phyloP scores from a whole-genome alignment of 129 eudicot species.

The Glebionis coronaria region DNA sequence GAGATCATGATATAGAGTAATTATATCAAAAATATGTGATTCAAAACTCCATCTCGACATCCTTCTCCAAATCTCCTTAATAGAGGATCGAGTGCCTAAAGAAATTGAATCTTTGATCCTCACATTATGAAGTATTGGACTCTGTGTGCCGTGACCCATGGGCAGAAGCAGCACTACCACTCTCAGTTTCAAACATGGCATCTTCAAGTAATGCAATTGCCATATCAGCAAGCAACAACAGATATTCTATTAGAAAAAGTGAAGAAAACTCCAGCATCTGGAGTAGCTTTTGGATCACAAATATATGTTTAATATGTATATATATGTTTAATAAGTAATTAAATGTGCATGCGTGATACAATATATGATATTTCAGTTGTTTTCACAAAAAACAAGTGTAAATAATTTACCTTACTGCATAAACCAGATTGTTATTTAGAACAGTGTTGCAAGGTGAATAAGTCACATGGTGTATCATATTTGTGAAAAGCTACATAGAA shows the following conservation, averaged over 20 bases:
- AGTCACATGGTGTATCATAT: no score
- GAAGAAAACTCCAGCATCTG: conserved; percentile 66
- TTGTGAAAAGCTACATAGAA: no score
- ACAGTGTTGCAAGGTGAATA: no score
- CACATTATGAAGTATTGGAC: conserved; percentile 45
- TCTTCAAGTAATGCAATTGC: conserved; percentile 94
- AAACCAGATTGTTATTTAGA: no score
- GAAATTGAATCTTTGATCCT: conserved; percentile 72
- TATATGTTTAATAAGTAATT: no score
- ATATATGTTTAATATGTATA: no score
- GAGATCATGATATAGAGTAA: conserved; percentile 73
- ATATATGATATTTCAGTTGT: no score
- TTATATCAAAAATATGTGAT: conserved; percentile 85
- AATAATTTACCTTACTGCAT: no score
- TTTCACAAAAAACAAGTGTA: no score
- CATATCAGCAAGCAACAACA: conserved; percentile 94
- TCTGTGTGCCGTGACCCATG: conserved; percentile 46
- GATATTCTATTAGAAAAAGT: conserved; percentile 83
- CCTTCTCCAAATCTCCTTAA: conserved; percentile 77
- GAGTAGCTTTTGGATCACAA: conserved; percentile 58
- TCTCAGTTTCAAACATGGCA: conserved; percentile 54
- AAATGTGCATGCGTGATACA: no score
- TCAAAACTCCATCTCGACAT: conserved; percentile 94
- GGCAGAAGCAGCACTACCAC: conserved; percentile 33
- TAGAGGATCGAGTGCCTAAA: conserved; percentile 91